Evolutionary conservation across 352 stramenopile species (phyloP), one percentile per base, ranked within the genome.

Genomic region (Paralagenidium karlingii): DNA sequence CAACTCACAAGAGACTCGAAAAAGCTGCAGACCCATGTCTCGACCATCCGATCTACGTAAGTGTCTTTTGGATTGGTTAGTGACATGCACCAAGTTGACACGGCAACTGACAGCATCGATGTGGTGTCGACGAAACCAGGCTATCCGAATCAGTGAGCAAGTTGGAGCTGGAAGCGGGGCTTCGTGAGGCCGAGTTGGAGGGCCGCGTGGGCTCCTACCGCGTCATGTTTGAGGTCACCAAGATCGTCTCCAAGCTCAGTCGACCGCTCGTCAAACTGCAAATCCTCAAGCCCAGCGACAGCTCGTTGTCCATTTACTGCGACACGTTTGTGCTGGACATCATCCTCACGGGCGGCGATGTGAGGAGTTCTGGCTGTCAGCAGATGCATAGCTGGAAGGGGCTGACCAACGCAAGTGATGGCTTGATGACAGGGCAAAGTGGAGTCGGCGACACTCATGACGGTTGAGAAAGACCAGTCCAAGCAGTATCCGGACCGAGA

Each of bases 291-390:
- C 75, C 78, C 12, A 85, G 82, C 45, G 78, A 89, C 28, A 81
- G 73, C 10, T 88, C 75, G 33, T 54, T 92, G 29, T 88, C 70
- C 9, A 66, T 92, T 34, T 92, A 89, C 54, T 92, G 78, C 45
- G 78, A 92, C 44, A 92, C 78, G 0, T 92, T 92, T 47, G 78
- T 89, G 51, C 56, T 92, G 38, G 78, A 92, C 34, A 92, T 92
- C 47, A 63, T 69, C 18, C 56, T 92, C 21, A 55, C 66, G 0
- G 67, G 65, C n/a, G 71, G 71, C 57, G 68, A 81, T 42, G 69
- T 82, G 1, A 41, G 24, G 22, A 40, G 25, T 5, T 24, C 26
- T 7, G 22, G 30, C 22, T 36, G 3, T 36, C 7, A 36, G 19
- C 13, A 38, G 31, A 19, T 18, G 15, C 10, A 31, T 27, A 21